These are phyloP conservation scores for Neofusicoccum laricinum DNA, from an alignment of 2,329 filamentous ascomycete genomes.

Conservation along the genomic window DNA sequence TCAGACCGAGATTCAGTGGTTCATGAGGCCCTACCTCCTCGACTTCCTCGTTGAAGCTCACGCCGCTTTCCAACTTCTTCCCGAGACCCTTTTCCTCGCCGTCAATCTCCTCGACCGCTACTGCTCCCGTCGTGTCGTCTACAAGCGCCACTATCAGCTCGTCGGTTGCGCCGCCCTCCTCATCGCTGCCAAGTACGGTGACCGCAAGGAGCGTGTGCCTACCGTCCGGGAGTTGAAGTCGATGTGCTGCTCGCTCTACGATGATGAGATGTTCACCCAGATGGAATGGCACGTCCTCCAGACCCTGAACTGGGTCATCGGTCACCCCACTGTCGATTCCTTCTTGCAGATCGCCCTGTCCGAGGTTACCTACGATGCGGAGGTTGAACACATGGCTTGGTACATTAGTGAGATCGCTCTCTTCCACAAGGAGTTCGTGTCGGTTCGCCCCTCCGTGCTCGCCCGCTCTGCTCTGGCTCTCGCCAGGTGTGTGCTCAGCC, in stretches of 20 bases:
- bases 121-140: conserved; percentile 95
- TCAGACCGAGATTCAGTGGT: conserved; percentile 99
- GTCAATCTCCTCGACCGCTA: conserved; percentile 97
- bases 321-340: conserved; percentile 91
- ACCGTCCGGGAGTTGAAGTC: conserved; percentile 96
- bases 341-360: conserved; percentile 86
- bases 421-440: conserved; percentile 96
- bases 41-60: conserved; percentile 98
- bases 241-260: conserved; percentile 98
- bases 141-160: conserved; percentile 98
- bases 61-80: conserved; percentile 86
- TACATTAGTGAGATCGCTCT: conserved; percentile 95
- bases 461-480: conserved; percentile 83
- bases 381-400: conserved; percentile 90
- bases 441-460: conserved; percentile 85
- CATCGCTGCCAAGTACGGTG: conserved; percentile 97
- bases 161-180: conserved; percentile 94
- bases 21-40: conserved; percentile 96
- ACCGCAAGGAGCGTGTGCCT: conserved; percentile 98
- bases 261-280: conserved; percentile 99
- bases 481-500: conserved; percentile 78
- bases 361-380: conserved; percentile 70
- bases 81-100: conserved; percentile 92
- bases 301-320: conserved; percentile 93
- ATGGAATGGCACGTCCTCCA: conserved; percentile 99